These are phyloP conservation scores for Ocimum tenuiflorum DNA, from an alignment of 257 asterid genomes.

Conservation along the genomic window DNA sequence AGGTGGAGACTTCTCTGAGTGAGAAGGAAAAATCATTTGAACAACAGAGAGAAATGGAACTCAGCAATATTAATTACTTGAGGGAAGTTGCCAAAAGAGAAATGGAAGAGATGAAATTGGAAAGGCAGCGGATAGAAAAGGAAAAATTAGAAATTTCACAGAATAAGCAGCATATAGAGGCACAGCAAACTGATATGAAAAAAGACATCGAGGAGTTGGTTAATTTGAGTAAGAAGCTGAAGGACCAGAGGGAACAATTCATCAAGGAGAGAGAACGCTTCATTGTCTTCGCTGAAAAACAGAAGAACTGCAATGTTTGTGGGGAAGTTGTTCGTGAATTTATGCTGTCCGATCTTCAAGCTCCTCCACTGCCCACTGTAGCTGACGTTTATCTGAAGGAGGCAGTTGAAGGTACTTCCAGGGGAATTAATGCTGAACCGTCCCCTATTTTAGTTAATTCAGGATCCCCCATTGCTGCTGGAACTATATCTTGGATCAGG, in stretches of 20 bases:
- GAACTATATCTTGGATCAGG: conserved; percentile 78
- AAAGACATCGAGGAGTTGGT: conserved; percentile 83
- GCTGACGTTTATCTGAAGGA: conserved; percentile 58
- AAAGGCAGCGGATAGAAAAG: conserved; percentile 49
- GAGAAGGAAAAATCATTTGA: conserved; percentile 63
- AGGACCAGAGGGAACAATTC: conserved; percentile 78
- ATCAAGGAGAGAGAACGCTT: conserved; percentile 80
- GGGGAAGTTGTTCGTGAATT: conserved; percentile 64
- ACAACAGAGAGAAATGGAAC: conserved; percentile 51
- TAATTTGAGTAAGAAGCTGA: conserved; percentile 70
- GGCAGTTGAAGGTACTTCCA: conserved; percentile 37
- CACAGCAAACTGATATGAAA: conserved; percentile 71
- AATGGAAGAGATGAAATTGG: conserved; percentile 79
- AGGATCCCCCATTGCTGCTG: conserved; percentile 64
- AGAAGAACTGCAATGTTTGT: conserved; percentile 58
- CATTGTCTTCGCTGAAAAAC: conserved; percentile 62
- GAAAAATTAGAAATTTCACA: conserved; percentile 57
- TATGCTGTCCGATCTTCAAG: conserved; percentile 69
- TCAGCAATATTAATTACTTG: conserved; percentile 49
- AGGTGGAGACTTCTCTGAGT: conserved; percentile 51
- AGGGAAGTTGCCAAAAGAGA: conserved; percentile 74
- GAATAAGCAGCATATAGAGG: conserved; percentile 68
- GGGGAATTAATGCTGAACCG: conserved; percentile 30
- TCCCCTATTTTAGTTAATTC: conserved; percentile 38
- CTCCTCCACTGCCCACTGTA: conserved; percentile 51